Evolutionary conservation across 176 grass and related monocot species (phyloP).

Genomic region (Cenchrus fungigraminus): DNA sequence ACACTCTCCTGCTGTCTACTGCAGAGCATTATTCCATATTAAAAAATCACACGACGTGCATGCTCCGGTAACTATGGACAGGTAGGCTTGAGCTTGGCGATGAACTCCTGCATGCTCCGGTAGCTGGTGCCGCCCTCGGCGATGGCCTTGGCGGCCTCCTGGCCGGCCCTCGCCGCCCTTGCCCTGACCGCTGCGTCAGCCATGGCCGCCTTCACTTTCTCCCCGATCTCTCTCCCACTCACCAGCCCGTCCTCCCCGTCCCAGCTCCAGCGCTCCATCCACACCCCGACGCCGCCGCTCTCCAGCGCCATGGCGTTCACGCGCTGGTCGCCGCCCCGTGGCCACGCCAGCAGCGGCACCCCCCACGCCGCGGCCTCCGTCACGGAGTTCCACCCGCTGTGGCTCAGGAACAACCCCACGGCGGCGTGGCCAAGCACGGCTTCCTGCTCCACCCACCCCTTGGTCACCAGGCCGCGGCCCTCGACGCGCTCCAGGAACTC

Average conservation of each 20-base stretch:
- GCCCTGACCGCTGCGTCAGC: slow-evolving; percentile 6
- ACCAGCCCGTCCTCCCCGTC: slow-evolving; percentile 45
- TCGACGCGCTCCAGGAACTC: slow-evolving; percentile 44
- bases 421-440: slow-evolving; percentile 54
- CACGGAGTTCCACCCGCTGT: slow-evolving; percentile 61
- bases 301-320: slow-evolving; percentile 45
- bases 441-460: slow-evolving; percentile 70
- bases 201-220: slow-evolving; percentile 64
- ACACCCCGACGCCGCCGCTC: slow-evolving; percentile 52
- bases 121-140: slow-evolving; percentile 42
- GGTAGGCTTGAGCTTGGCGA: slow-evolving; percentile 25
- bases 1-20: too few relatives aligned
- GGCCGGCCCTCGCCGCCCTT: slow-evolving; percentile 8
- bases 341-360: slow-evolving; percentile 66
- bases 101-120: slow-evolving; percentile 30
- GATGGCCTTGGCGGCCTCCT: slow-evolving; percentile 39
- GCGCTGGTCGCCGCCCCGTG: slow-evolving; percentile 54
- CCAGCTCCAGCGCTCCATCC: slow-evolving; percentile 72
- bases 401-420: slow-evolving; percentile 60
- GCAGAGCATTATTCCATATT: too few relatives aligned
- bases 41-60: too few relatives aligned
- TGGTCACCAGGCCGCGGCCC: slow-evolving; percentile 58
- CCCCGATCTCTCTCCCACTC: slow-evolving; percentile 34
- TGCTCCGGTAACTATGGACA: too few relatives aligned
- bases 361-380: slow-evolving; percentile 47